Evolutionary conservation across 2,329 filamentous ascomycete genomes (phyloP), one percentile per base, ranked within the genome.

Genomic region (Dactylellina leptospora): DNA sequence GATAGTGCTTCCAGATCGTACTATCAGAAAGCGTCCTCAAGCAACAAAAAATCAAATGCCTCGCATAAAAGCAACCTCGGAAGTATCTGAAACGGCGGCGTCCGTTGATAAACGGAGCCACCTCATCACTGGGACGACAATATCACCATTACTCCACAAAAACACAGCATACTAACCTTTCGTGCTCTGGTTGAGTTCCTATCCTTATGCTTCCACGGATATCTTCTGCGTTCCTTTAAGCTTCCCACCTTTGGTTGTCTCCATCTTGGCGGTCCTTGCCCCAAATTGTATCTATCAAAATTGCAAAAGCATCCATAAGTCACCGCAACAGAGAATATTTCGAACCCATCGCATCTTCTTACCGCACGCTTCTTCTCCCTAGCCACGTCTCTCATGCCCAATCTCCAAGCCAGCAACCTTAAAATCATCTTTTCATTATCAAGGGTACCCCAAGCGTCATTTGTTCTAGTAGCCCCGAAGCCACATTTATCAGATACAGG

Each of bases 361-460:
- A 92, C 90, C 16, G 93, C 93, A 77, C 93, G 85, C 81, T 99
- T 99, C 84, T 95, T 96, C 80, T 97, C 93, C n/a, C 82, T 81
- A 3, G 93, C 88, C 1, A 92, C 90, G 4, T 80, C 81, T 1
- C 79, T 79, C 85, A 97, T 88, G 2, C 88, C 90, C 33, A 97
- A 80, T 27, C 87, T 84, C 79, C 87, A 85, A 0, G 93, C 92
- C 20, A 96, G 80, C 20, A 96, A 83, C 20, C 95, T 85, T 55
- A 99, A 81, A 0, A 93, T 83, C 77, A 90, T 87, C 81, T 99
- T 99, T 13, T 88, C 92, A 30, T 59, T 60, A 45, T 64, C 68
- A 27, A 72, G 68, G 4, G 13, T 16, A 50, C 48, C 0, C 79
- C 77, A 13, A 64, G 64, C 71, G 74, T 72, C 76, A 79, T 68